Percentiles rank a stretch among this genome's conserved stretches.
Evolutionary conservation across 225 moss, liverwort and hornwort species (phyloP).

Genomic region (Polytrichum formosum): DNA sequence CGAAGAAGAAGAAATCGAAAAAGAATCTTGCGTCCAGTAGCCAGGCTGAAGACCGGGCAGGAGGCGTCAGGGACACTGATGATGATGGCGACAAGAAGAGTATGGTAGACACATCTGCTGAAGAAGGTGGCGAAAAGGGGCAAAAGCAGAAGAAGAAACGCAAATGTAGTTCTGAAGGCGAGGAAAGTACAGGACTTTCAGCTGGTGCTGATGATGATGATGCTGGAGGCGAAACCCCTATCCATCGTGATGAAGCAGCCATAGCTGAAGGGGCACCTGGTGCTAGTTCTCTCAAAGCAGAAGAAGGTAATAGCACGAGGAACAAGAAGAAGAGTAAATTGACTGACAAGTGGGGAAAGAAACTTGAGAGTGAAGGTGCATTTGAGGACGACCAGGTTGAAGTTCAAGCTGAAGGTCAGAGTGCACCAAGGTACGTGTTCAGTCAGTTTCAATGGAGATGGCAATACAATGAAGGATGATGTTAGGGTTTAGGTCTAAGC

Average conservation of each 20-base stretch:
- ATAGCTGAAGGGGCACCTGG: background rate
- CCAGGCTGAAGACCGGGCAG: background rate
- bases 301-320: constrained; percentile 5
- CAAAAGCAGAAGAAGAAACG: background rate
- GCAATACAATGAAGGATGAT: background rate
- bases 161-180: background rate
- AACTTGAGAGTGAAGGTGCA: constrained; percentile 1
- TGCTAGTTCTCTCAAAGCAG: background rate
- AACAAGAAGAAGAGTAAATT: constrained; percentile 10
- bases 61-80: background rate
- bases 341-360: constrained; percentile 21
- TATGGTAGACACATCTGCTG: no score
- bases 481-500: background rate
- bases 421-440: background rate
- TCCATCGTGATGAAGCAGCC: background rate
- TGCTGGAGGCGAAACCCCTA: background rate
- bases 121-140: no score
- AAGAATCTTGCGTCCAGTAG: background rate
- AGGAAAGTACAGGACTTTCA: background rate
- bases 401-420: background rate
- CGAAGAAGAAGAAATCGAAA: constrained; percentile 1
- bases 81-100: background rate
- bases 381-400: constrained; percentile 2
- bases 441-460: background rate
- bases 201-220: background rate